Evolutionary conservation across 306 rosid genomes (phyloP).

Genomic region (Sphenostylis stenocarpa): DNA sequence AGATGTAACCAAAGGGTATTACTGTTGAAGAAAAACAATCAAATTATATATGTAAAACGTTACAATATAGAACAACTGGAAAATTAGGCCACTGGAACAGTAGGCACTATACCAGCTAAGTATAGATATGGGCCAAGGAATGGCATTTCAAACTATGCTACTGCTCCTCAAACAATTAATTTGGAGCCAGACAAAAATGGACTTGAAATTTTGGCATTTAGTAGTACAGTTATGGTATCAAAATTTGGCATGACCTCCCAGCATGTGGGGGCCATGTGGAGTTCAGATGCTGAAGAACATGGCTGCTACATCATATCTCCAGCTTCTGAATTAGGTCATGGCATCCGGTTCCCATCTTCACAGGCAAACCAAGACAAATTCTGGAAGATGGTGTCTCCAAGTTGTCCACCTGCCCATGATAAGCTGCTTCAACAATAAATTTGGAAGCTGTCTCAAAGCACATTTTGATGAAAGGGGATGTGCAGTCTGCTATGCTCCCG

Average conservation of each 20-base stretch:
- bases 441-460: conserved; percentile 80
- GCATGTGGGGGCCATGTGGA: neutral
- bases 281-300: neutral
- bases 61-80: neutral
- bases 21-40: neutral
- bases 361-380: conserved; percentile 89
- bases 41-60: neutral
- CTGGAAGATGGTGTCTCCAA: conserved; percentile 92
- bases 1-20: neutral
- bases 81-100: neutral
- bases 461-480: conserved; percentile 83
- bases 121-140: neutral
- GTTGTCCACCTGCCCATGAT: conserved; percentile 64
- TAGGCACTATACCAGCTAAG: neutral
- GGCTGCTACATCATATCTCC: conserved; percentile 36
- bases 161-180: neutral
- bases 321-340: conserved; percentile 75
- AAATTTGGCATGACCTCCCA: conserved; percentile 28
- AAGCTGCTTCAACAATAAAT: conserved; percentile 83
- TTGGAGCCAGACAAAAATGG: neutral
- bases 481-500: conserved; percentile 66
- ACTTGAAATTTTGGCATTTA: neutral
- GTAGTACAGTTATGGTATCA: conserved; percentile 30
- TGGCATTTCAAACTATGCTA: neutral
- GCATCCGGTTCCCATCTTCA: conserved; percentile 80